Base-by-base conservation (phyloP, 2,329 filamentous ascomycete genomes). In the Colletotrichum graminicola region DNA sequence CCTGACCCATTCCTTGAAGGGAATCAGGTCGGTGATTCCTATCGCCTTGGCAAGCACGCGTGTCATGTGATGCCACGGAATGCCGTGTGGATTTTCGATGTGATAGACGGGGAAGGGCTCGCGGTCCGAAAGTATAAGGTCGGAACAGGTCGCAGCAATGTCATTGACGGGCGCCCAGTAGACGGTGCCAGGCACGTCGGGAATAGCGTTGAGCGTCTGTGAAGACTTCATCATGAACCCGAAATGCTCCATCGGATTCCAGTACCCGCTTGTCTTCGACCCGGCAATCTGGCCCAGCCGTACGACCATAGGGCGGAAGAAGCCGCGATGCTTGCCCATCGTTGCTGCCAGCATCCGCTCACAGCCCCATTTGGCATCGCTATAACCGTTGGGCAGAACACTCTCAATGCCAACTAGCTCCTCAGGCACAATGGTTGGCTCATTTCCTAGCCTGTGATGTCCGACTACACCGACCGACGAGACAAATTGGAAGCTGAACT, bases 281-380 rank as follows among this genome's bases (percentile, higher is more conserved):
- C 88, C 88, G 1, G 87, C 80, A 51, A 90, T 85, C 75, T 90
- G 88, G 0, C 85, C 88, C 0, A 83, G 79, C 0, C 87, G 82
- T 0, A 85, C 82, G 0, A 76, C 77, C 79, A 83, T 85, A 1
- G 84, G 71, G 18, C 81, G 81, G 78, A 89, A 87, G 1, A 73
- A 77, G 0, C 79, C 67, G 0, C 82, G 82, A 70, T 84, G 75
- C n/a, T 77, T 74, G 67, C 84, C 82, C 1, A 88, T 76, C 0
- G 87, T 88, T 60, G 82, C 78, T 52, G 84, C 81, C 0, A 89
- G 79, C 77, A 89, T 85, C 3, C 78, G 75, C 74, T 89, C 86
- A 74, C 86, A 88, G 0, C 80, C 80, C 51, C 76, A 84, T 72
- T 89, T 89, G 2, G 85, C 87, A 6, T 89, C 86, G 8, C 79